Base-by-base conservation (phyloP, 768 basidiomycete species). In the Cyclocybe aegerita region DNA sequence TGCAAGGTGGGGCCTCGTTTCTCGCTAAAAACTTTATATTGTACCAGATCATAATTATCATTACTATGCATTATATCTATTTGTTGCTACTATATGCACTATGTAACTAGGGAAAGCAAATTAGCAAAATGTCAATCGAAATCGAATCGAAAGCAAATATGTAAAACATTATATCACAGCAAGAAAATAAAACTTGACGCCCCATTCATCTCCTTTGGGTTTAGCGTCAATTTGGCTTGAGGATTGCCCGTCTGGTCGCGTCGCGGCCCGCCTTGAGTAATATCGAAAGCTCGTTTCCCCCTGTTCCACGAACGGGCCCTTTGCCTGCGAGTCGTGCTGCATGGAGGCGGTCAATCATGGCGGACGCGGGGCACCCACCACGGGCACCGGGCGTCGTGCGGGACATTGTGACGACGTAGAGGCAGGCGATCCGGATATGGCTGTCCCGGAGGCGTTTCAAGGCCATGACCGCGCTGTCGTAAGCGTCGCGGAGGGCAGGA, bases 241-340 rank as follows among this genome's bases (percentile, higher is more conserved):
- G 57, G 53, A 82, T 65, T 8, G 88, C 73, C 8, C 90, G 79
- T 48, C 70, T 62, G 5, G 96, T 98, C 30, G 93, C 90, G 59
- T 97, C 95, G 50, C 96, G 80, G 9, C 90, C 91, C 14, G 88
- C 84, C 69, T 97, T 98, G 51, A 99, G 75, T 41, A 97, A 81
- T 9, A 80, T 68, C 9, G 91, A 82, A 15, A 98, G 72, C 35
- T 86, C 83, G 54, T 87, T 97, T 2, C 96, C 96, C 30, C 96
- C 96, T 0, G 96, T 98, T 2, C 96, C 96, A 36, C 83, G 80
- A 11, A 82, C 78, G 15, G 79, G 83, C 0, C 80, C 80, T 43
- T 75, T 56, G 56, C 71, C 70, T 39, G 70, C 66, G 12, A 59
- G 65, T 32, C 71, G 71, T 41, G 67, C 68, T 36, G 65, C 67